Conservation (phyloP, 2,329 filamentous ascomycete species). For the Penicillium decumbens region DNA sequence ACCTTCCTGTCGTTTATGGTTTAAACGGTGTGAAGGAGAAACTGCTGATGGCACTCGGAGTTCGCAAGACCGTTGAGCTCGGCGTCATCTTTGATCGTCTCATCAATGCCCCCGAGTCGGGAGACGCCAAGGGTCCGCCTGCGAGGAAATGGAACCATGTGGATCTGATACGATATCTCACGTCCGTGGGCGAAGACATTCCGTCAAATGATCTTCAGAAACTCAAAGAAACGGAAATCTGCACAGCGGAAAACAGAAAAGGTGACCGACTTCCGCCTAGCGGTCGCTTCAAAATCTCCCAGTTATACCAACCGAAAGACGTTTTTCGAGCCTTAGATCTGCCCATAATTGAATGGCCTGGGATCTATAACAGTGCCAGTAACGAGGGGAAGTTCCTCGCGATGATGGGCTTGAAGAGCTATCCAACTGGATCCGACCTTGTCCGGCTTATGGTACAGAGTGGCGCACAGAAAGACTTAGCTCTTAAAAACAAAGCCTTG, state of each 20-base stretch:
- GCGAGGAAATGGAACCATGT: slow-evolving; percentile 77
- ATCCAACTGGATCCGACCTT: slow-evolving; percentile 68
- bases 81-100: slow-evolving; percentile 89
- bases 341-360: slow-evolving; percentile 78
- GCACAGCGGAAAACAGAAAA: slow-evolving; percentile 64
- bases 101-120: slow-evolving; percentile 54
- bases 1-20: slow-evolving; percentile 74
- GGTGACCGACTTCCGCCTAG: slow-evolving; percentile 54
- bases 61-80: slow-evolving; percentile 91
- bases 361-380: slow-evolving; percentile 60
- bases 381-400: slow-evolving; percentile 70
- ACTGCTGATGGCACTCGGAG: slow-evolving; percentile 74
- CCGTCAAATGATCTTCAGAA: slow-evolving; percentile 74
- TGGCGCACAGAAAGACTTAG: slow-evolving; percentile 48
- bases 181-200: slow-evolving; percentile 85
- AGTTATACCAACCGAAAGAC: slow-evolving; percentile 76
- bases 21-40: slow-evolving; percentile 84
- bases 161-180: slow-evolving; percentile 88
- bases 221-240: slow-evolving; percentile 72
- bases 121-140: slow-evolving; percentile 46
- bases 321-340: slow-evolving; percentile 64
- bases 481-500: slow-evolving; percentile 65
- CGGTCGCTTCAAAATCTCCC: slow-evolving; percentile 64
- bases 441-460: slow-evolving; percentile 69
- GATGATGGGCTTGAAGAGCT: slow-evolving; percentile 66